Base-by-base conservation (phyloP, 345 rosid genomes). In the Camelina sativa region DNA sequence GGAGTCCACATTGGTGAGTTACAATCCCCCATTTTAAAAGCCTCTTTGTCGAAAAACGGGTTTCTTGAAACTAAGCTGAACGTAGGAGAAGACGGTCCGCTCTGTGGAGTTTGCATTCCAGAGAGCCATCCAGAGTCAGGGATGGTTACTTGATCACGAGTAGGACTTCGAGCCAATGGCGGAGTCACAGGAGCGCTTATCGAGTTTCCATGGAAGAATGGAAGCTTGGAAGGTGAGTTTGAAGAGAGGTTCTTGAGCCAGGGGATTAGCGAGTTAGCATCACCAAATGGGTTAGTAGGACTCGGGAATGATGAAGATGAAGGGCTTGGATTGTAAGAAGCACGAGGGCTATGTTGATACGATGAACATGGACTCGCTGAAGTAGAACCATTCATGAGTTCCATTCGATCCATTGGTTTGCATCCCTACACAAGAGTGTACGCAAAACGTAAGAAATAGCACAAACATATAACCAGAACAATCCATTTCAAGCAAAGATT, bases 111-210 rank as follows among this genome's bases (percentile, higher is more conserved):
- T 62, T 85, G 90, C 58, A 88, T 84, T 11, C 91, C 86, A 2
- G 93, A 84, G 54, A 94, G 83, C 97, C 99, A 90, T 40, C 86
- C 87, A 47, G 96, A 82, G 67, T 91, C 91, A 41, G 92, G 89
- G 55, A 87, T 78, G 66, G 66, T 82, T 40, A 83, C 87, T 70
- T 82, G 89, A 47, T 81, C 83, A 4, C 80, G 86, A 54, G 82
- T 76, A 5, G 95, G 97, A 59, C 97, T 91, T 44, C 87, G 88
- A 43, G 97, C 92, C 35, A 89, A 81, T 8, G 99, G 98, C 54
- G 99, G 99, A 38, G 97, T 95, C 56, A 95, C 99, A 0, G 99
- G 99, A 67, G 99, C 99, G 73, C 99, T 95, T 23, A 95, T 86
- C 7, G 99, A 95, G 52, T 88, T 97, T 10, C 91, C 89, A 25